Conservation (phyloP, 345 rosid genomes). For the Balakata baccata region DNA sequence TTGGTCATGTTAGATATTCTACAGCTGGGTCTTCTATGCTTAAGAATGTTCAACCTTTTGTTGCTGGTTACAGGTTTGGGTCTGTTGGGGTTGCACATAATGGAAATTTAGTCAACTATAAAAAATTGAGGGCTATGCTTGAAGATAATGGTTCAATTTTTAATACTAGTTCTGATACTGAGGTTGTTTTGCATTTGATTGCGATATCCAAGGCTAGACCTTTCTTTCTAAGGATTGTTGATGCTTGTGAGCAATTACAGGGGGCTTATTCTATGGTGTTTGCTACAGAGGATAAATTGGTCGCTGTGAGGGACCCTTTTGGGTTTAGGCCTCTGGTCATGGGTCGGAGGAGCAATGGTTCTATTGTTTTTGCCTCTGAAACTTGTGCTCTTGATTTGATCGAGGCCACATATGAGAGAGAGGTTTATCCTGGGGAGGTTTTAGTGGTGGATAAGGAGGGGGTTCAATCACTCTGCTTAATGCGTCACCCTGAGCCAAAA, state of each 20-base stretch:
- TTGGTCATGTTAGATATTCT: slow-evolving; percentile 93
- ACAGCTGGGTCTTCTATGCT: slow-evolving; percentile 95
- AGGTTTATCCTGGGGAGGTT: slow-evolving; percentile 90
- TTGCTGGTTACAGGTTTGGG: slow-evolving; percentile 85
- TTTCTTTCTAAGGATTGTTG: slow-evolving; percentile 81
- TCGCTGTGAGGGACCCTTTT: slow-evolving; percentile 81
- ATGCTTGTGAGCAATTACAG: slow-evolving; percentile 79
- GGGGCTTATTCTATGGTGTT: slow-evolving; percentile 98
- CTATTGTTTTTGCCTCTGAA: slow-evolving; percentile 87
- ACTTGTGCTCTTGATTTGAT: slow-evolving; percentile 98
- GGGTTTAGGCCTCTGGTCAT: slow-evolving; percentile 93
- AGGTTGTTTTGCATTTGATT: slow-evolving; percentile 92
- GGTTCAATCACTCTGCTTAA: slow-evolving; percentile 68
- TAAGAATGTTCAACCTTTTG: slow-evolving; percentile 96
- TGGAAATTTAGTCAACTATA: slow-evolving; percentile 86
- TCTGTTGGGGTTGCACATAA: slow-evolving; percentile 94
- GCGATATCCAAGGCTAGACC: slow-evolving; percentile 89
- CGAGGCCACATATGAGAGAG: slow-evolving; percentile 90
- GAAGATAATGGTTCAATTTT: slow-evolving; percentile 92
- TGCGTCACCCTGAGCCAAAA: slow-evolving; percentile 65
- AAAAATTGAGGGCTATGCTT: slow-evolving; percentile 53
- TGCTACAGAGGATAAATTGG: slow-evolving; percentile 85
- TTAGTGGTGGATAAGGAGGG: slow-evolving; percentile 85
- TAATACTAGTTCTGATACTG: slow-evolving; percentile 92
- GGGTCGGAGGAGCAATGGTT: slow-evolving; percentile 95